Base-by-base conservation (phyloP, 192 early-diverging fungal genomes). In the Chytriomyces sp. region DNA sequence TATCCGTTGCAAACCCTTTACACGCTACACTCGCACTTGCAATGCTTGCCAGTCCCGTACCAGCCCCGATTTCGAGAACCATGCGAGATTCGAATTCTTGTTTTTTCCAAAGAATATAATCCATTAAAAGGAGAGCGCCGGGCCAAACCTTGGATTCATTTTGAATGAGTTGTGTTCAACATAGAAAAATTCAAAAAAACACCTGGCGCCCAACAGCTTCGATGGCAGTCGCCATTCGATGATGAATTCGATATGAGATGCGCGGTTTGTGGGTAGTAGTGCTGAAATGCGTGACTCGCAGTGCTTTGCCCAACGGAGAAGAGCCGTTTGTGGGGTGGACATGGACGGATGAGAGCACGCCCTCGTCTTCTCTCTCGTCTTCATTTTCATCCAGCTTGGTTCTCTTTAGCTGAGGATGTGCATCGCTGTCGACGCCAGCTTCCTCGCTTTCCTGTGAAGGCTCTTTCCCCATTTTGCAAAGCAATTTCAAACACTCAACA, bases 11-110 rank as follows among this genome's bases (percentile, higher is more conserved):
- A 70, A 71, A 72, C 0, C 78, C 80, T 64, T 57, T 73, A 18
- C 24, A 2, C 13, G 62, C 72, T 2, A 23, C 47, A 24, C 28
- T 10, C 28, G 72, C 61, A 24, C 24, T 44, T 3, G 45, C 48
- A 11, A 60, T 45, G 64, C 69, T n/a, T 7, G 69, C 76, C n/a
- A 83, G 62, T 5, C 79, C 82, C 20, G 77, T 68, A 11, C 82
- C 82, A 9, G 69, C 68, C 10, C 82, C 82, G 8, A 83, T 53
- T 57, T 83, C 79, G 28, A 78, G 50, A 28, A 83, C 61, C 7
- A 28, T 26, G 24, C 23, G 35, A 11, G 50, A 47, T 10, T 23
- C 18, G 5, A 76, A 13, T 28, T 61, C 23, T 13, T 48, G 6
- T 7, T 6, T 16, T 43, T 35, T 24, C 44, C 68, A 68, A 26